Percentiles rank a stretch among this genome's conserved stretches.
phyloP scores from a whole-genome alignment of 1,284 basidiomycete genomes.

The Moniliophthora roreri region DNA sequence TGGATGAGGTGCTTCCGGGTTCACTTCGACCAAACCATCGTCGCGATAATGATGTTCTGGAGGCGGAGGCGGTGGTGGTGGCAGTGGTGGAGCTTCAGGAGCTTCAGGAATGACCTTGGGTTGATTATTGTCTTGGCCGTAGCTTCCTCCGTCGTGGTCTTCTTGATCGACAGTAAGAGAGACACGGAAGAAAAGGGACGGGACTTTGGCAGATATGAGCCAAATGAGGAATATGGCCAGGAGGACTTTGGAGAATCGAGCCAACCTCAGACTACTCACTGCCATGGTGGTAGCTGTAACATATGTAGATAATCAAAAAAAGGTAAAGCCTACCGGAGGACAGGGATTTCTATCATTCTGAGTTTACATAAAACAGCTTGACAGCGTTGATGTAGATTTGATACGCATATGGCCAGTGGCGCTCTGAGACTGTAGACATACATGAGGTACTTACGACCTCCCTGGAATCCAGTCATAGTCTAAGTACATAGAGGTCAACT shows the following conservation, averaged over 20 bases:
- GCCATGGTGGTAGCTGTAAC: not conserved
- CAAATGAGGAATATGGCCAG: constrained; percentile 5
- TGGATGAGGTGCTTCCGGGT: constrained; percentile 44
- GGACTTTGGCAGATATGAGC: constrained; percentile 5
- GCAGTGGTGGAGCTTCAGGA: not conserved
- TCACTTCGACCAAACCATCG: constrained; percentile 38
- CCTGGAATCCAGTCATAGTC: too few relatives aligned
- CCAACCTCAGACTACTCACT: not conserved
- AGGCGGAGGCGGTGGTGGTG: not conserved
- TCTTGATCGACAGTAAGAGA: constrained; percentile 4
- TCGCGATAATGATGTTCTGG: constrained; percentile 20
- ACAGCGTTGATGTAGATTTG: too few relatives aligned
- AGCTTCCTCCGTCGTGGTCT: not conserved
- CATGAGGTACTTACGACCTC: too few relatives aligned
- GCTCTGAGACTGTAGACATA: too few relatives aligned
- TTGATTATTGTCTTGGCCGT: not conserved
- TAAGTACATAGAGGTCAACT: too few relatives aligned
- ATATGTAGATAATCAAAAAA: too few relatives aligned
- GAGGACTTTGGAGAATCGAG: constrained; percentile 1
- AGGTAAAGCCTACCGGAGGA: too few relatives aligned
- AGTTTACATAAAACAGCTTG: too few relatives aligned
- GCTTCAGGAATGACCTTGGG: not conserved
- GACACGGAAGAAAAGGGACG: constrained; percentile 9
- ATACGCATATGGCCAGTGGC: too few relatives aligned
- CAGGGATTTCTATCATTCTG: too few relatives aligned